Evolutionary conservation across 2,329 filamentous ascomycete species (phyloP), one percentile per base, ranked within the genome.

Genomic region (Bipolaris gigantea): DNA sequence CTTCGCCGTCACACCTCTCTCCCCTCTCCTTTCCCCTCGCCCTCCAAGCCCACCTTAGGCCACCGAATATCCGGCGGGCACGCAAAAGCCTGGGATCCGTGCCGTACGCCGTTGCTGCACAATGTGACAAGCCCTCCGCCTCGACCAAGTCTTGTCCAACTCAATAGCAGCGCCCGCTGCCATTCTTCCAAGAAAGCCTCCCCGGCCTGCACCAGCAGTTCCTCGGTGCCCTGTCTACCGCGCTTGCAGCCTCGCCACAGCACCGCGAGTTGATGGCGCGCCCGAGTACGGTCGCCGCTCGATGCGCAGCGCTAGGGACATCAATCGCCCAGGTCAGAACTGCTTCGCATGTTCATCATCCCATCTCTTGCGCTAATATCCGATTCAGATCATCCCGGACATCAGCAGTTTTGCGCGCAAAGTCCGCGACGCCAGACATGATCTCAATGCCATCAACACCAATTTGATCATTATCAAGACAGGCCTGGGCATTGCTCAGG

Each of bases 391-490:
- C 18, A 66, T 72, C 43, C 62, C 60, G 27, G 66, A 70, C 48
- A 60, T 69, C 44, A 62, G 59, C 42, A 63, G 57, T 38, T 71
- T 73, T 51, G 68, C 67, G 27, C 64, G 70, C n/a, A 64, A 60
- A 56, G 52, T 66, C 21, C 70, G 70, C 50, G 64, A 71, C 47
- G 63, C 68, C 15, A 62, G 70, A 39, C 62, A 71, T 47, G 67
- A 71, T n/a, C 60, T 72, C 27, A 71, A 69, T 46, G 60, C 60
- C 8, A 66, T 73, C 51, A 71, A 66, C 45, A 59, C 61, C 34
- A 63, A 72, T 35, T 61, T 73, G 27, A 54, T 71, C n/a, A 63
- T 70, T 25, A 65, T 72, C 54, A 67, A 63, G n/a, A 65, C 66
- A 7, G 65, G 64, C 1, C 59, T 73, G 16, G 66, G 69, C 45